These are phyloP conservation scores for Crithidia expoeki DNA, from an alignment of 208 protist genomes.

Conservation along the genomic window DNA sequence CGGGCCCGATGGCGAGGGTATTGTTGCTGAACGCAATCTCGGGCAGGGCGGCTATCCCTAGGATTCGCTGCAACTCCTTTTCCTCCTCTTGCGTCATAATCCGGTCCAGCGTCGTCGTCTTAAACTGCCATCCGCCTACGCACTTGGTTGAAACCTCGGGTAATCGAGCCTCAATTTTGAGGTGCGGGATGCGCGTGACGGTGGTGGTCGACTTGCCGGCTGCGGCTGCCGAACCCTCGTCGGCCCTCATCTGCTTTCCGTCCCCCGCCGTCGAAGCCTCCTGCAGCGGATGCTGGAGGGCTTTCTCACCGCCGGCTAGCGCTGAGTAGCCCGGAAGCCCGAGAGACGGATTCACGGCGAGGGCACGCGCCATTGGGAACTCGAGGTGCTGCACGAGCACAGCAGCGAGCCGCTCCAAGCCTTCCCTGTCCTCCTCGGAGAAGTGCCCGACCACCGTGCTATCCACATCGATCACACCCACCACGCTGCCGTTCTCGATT, in stretches of 20 bases:
- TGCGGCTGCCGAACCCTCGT: not conserved
- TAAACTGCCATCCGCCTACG: conserved; percentile 65
- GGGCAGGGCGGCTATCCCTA: conserved; percentile 62
- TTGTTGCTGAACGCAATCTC: conserved; percentile 80
- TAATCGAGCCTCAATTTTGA: conserved; percentile 41
- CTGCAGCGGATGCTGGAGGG: conserved; percentile 7
- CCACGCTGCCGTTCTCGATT: conserved; percentile 51
- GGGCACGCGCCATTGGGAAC: conserved; percentile 66
- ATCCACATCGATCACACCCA: conserved; percentile 88
- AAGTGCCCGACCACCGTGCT: conserved; percentile 68
- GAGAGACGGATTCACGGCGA: conserved; percentile 52
- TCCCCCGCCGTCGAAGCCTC: conserved; percentile 2
- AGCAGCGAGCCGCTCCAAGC: conserved; percentile 58
- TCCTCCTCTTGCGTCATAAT: conserved; percentile 75
- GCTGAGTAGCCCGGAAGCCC: conserved; percentile 22
- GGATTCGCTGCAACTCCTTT: conserved; percentile 38
- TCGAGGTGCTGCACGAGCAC: conserved; percentile 61
- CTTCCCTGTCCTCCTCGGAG: conserved; percentile 61
- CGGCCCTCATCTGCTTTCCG: conserved; percentile 1
- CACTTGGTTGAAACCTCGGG: conserved; percentile 33
- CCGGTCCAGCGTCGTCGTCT: conserved; percentile 52
- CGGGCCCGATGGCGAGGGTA: conserved; percentile 46
- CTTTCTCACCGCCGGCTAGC: conserved; percentile 26
- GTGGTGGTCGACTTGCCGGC: conserved; percentile 4
- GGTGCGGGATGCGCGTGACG: conserved; percentile 41